These are phyloP conservation scores for Leccinum variicolor DNA, from an alignment of 768 basidiomycete species.

Conservation along the genomic window DNA sequence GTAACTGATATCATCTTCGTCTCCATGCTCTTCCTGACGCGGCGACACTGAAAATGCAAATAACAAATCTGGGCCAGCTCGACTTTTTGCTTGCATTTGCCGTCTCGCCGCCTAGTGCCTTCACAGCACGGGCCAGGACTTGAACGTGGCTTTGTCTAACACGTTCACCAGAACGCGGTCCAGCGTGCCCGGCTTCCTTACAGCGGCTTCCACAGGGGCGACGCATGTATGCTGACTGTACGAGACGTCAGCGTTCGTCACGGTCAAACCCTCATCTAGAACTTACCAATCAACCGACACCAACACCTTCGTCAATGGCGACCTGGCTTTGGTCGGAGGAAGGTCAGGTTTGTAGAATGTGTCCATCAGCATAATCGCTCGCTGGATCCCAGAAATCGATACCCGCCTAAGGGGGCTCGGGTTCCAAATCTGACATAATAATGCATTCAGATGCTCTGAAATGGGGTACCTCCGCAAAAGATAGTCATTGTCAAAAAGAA, in stretches of 20 bases:
- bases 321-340: neutral
- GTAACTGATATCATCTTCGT: no score
- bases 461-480: constrained; percentile 3
- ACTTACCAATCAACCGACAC: constrained; percentile 15
- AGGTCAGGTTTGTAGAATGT: constrained; percentile 11
- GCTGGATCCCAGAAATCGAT: constrained; percentile 18
- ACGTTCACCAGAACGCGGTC: no score
- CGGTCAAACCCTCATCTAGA: no score
- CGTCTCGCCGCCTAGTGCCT: no score
- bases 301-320: neutral
- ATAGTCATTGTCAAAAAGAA: neutral
- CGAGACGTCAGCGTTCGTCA: neutral
- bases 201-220: neutral
- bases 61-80: no score
- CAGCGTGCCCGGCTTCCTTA: neutral
- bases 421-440: constrained; percentile 17
- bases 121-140: no score
- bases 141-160: no score
- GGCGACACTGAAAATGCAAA: no score
- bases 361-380: constrained; percentile 11
- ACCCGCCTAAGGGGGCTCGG: constrained; percentile 11
- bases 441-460: constrained; percentile 5
- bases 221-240: constrained; percentile 15
- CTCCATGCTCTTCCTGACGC: no score
- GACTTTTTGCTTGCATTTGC: no score